These are phyloP conservation scores for Jimgerdemannia flammicorona DNA, from an alignment of 192 early-diverging fungal species.

Conservation along the genomic window DNA sequence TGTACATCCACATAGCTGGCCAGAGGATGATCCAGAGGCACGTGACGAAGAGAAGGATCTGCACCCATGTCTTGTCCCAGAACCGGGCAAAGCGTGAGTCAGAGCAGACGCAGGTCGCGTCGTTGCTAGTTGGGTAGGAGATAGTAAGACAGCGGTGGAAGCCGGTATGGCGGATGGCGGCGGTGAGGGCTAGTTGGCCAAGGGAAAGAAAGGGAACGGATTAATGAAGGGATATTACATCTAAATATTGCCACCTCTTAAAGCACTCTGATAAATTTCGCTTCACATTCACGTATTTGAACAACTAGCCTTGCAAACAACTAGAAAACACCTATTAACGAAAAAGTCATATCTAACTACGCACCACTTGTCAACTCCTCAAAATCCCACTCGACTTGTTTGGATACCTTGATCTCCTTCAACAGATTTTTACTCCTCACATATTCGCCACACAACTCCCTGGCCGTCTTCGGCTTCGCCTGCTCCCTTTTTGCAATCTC, in stretches of 20 bases:
- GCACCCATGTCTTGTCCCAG: conserved; percentile 15
- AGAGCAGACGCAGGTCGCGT: conserved; percentile 27
- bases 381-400: conserved; percentile 42
- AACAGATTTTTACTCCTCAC: conserved; percentile 14
- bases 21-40: conserved; percentile 44
- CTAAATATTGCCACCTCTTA: not conserved
- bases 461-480: conserved; percentile 14
- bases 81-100: conserved; percentile 19
- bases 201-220: not conserved
- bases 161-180: conserved; percentile 6
- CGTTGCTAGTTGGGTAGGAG: conserved; percentile 19
- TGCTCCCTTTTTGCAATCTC: conserved; percentile 19
- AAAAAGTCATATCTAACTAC: not conserved
- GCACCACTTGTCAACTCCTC: conserved; percentile 25
- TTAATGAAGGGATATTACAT: not conserved
- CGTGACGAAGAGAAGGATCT: conserved; percentile 33
- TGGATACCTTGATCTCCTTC: conserved; percentile 39
- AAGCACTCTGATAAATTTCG: no score
- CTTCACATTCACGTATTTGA: not conserved
- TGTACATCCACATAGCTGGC: conserved; percentile 12
- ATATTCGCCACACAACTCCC: conserved; percentile 30
- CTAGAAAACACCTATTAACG: not conserved
- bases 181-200: not conserved
- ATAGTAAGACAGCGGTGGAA: not conserved
- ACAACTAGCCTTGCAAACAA: not conserved